Conservation (phyloP, 495 filamentous ascomycete species). For the Massariosphaeria phaeospora region DNA sequence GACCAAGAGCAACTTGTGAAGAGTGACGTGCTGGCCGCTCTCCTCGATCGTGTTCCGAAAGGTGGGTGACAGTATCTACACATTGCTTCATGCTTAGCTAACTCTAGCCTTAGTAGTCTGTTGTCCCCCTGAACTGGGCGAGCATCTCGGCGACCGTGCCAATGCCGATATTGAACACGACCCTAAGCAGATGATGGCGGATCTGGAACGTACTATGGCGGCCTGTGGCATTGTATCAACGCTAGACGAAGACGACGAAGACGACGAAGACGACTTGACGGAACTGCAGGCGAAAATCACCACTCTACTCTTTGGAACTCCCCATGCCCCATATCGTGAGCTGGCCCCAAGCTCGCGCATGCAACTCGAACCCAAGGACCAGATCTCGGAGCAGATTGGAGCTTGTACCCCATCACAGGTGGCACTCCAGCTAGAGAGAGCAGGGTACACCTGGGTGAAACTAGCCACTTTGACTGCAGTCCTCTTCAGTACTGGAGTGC, state of each 20-base stretch:
- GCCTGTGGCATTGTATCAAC: too few relatives aligned
- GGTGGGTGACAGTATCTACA: too few relatives aligned
- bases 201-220: neutral
- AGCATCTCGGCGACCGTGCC: neutral
- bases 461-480: neutral
- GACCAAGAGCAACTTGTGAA: too few relatives aligned
- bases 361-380: neutral
- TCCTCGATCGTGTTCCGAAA: too few relatives aligned
- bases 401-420: neutral
- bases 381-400: neutral
- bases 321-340: too few relatives aligned
- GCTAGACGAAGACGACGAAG: neutral
- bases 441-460: neutral
- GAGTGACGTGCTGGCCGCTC: too few relatives aligned
- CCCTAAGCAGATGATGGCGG: neutral
- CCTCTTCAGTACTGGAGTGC: neutral
- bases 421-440: conserved; percentile 3
- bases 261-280: neutral
- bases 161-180: neutral
- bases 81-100: neutral
- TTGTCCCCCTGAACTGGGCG: neutral
- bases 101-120: neutral
- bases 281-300: neutral
- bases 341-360: neutral
- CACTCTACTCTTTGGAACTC: neutral